Evolutionary conservation across 2,329 filamentous ascomycete genomes (phyloP).

Genomic region (Lecanicillium sp.): DNA sequence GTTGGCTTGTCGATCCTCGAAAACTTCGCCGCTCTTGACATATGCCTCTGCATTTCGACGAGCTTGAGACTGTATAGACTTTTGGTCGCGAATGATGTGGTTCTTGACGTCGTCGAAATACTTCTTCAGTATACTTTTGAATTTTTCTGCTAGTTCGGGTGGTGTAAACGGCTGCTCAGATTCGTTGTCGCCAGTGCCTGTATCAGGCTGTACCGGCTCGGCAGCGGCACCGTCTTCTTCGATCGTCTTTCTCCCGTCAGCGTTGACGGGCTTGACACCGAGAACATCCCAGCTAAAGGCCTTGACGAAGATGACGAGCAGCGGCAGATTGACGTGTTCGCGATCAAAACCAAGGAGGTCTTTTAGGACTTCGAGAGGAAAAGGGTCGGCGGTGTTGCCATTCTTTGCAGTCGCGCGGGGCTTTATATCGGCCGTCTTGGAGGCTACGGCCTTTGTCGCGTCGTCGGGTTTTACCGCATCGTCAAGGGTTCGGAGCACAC

Average conservation of each 20-base stretch:
- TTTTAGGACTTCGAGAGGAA: constrained; percentile 95
- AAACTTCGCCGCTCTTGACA: constrained; percentile 96
- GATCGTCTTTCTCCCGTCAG: constrained; percentile 76
- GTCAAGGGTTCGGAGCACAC: constrained; percentile 74
- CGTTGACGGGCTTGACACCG: constrained; percentile 64
- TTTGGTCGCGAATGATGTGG: constrained; percentile 87
- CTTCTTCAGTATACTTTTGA: constrained; percentile 74
- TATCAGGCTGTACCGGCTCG: background rate
- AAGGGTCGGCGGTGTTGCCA: constrained; percentile 73
- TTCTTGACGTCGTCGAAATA: constrained; percentile 92
- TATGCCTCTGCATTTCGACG: constrained; percentile 96
- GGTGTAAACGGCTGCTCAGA: constrained; percentile 67
- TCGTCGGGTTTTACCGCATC: constrained; percentile 59
- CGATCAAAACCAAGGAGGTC: constrained; percentile 90
- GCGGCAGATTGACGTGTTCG: constrained; percentile 82
- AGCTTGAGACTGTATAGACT: constrained; percentile 77
- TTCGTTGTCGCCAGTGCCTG: constrained; percentile 38
- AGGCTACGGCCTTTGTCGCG: constrained; percentile 52
- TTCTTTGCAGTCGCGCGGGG: constrained; percentile 50
- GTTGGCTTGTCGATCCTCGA: constrained; percentile 92
- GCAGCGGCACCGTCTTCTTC: constrained; percentile 44
- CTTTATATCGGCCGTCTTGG: constrained; percentile 58
- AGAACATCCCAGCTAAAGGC: constrained; percentile 94
- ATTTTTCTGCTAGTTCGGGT: constrained; percentile 74
- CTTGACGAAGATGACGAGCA: constrained; percentile 94